A percentile compares a stretch with the other conserved stretches of the same genome.
Conservation (phyloP, 441 rosid genomes). For the Gossypium aridum region DNA sequence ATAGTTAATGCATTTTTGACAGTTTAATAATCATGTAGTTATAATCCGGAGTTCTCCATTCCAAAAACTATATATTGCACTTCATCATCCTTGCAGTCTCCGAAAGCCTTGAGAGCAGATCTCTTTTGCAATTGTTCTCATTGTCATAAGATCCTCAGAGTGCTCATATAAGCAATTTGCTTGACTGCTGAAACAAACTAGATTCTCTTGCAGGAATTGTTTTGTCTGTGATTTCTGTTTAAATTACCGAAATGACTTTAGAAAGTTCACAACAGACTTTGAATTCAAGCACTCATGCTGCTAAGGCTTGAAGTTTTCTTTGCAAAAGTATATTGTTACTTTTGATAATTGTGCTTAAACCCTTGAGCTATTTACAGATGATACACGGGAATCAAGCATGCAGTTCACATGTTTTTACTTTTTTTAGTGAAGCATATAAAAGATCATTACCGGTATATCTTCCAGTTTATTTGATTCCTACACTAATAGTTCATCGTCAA, state of each 20-base stretch:
- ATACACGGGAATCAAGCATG: conserved; percentile 86
- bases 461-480: conserved; percentile 87
- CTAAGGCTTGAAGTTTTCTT: not conserved
- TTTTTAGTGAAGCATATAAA: conserved; percentile 69
- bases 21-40: not conserved
- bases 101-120: not conserved
- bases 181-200: not conserved
- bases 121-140: not conserved
- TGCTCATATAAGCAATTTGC: not conserved
- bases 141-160: not conserved
- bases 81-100: not conserved
- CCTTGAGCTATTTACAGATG: conserved; percentile 47
- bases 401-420: conserved; percentile 46
- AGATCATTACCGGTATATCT: conserved; percentile 87
- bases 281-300: not conserved
- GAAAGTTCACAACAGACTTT: not conserved
- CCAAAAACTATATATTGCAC: not conserved
- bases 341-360: conserved; percentile 6
- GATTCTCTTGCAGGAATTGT: not conserved
- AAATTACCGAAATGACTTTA: not conserved
- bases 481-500: conserved; percentile 83
- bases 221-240: not conserved
- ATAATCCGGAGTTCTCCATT: not conserved
- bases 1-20: not conserved
- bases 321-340: not conserved